These are phyloP conservation scores for Calonectria hawksworthii DNA, from an alignment of 2,329 filamentous ascomycete species.

Conservation along the genomic window DNA sequence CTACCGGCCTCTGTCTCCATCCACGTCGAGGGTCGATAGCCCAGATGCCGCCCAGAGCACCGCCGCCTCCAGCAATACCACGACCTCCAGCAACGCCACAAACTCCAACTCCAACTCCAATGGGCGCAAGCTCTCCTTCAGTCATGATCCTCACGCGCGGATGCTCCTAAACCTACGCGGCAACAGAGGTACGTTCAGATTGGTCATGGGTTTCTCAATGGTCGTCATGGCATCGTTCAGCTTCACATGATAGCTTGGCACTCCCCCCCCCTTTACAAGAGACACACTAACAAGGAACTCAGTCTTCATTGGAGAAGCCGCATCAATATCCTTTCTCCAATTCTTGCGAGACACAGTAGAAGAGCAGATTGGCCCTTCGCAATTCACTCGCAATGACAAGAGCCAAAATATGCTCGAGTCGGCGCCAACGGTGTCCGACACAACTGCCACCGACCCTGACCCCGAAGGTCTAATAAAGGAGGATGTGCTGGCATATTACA, in stretches of 20 bases:
- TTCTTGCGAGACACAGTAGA: slow-evolving; percentile 43
- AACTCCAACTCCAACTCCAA: neutral
- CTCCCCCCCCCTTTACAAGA: neutral
- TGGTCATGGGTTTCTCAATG: neutral
- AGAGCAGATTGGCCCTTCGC: slow-evolving; percentile 44
- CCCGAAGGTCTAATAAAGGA: slow-evolving; percentile 1
- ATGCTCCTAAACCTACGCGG: slow-evolving; percentile 68
- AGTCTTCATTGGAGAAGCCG: slow-evolving; percentile 66
- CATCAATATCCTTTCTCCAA: slow-evolving; percentile 69
- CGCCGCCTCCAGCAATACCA: neutral
- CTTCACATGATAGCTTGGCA: neutral
- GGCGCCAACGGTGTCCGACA: slow-evolving; percentile 33
- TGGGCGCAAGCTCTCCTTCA: slow-evolving; percentile 30
- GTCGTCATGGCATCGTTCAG: neutral
- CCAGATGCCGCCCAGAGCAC: slow-evolving; percentile 29
- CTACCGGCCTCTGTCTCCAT: slow-evolving; percentile 47
- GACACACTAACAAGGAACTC: neutral
- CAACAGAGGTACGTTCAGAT: slow-evolving; percentile 59
- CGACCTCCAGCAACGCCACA: neutral
- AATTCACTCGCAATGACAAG: slow-evolving; percentile 46
- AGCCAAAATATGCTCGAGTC: slow-evolving; percentile 47
- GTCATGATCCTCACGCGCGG: slow-evolving; percentile 42
- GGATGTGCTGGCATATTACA: slow-evolving; percentile 34
- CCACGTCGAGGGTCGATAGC: slow-evolving; percentile 46
- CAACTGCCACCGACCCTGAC: neutral